These are phyloP conservation scores for Xenoacremonium recifei DNA, from an alignment of 2,329 filamentous ascomycete species.

Conservation along the genomic window DNA sequence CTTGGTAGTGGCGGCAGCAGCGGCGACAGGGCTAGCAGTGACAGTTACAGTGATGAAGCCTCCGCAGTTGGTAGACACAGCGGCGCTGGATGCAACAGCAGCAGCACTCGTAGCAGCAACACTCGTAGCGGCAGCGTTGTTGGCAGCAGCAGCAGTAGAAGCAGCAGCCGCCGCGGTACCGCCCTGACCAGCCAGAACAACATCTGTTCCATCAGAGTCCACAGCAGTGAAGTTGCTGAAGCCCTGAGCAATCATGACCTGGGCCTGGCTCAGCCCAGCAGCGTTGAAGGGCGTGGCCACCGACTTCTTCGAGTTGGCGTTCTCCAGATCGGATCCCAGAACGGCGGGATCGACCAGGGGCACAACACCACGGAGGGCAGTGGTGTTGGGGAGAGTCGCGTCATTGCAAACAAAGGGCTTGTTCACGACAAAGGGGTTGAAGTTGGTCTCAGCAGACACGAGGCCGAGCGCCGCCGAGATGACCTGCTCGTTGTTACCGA, in stretches of 20 bases:
- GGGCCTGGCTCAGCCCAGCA: conserved; percentile 62
- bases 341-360: conserved; percentile 67
- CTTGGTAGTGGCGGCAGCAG: no score
- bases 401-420: conserved; percentile 65
- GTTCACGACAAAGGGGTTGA: conserved; percentile 63
- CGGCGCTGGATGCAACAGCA: conserved; percentile 1
- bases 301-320: conserved; percentile 56
- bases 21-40: conserved; percentile 12
- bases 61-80: conserved; percentile 3
- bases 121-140: not conserved
- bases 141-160: conserved; percentile 9
- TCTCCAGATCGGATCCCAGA: conserved; percentile 53
- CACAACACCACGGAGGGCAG: conserved; percentile 62
- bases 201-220: conserved; percentile 29
- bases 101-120: conserved; percentile 1
- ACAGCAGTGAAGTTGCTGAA: conserved; percentile 59
- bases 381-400: conserved; percentile 58
- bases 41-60: not conserved
- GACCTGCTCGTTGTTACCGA: conserved; percentile 59
- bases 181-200: conserved; percentile 34
- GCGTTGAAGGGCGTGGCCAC: conserved; percentile 55
- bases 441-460: conserved; percentile 70
- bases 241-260: conserved; percentile 60
- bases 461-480: conserved; percentile 61
- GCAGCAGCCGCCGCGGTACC: conserved; percentile 27